phyloP scores from a whole-genome alignment of 78 protist species.

The Guillardia theta region DNA sequence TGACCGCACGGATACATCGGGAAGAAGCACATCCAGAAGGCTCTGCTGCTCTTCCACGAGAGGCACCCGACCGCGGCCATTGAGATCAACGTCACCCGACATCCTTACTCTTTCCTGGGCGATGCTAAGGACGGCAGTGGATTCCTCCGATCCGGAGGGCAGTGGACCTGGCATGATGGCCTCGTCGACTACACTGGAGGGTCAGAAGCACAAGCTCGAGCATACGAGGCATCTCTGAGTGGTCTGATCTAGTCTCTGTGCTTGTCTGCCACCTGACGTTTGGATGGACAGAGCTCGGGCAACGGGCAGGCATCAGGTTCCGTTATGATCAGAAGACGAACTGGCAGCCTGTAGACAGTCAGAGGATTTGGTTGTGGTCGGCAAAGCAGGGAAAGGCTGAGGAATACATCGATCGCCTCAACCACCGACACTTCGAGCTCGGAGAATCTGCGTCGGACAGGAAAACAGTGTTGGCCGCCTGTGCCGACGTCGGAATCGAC shows the following conservation, averaged over 20 bases:
- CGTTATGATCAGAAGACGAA: neutral
- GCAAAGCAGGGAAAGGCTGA: neutral
- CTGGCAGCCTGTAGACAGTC: slow-evolving; percentile 22
- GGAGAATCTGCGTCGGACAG: neutral
- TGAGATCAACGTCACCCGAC: neutral
- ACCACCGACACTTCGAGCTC: neutral
- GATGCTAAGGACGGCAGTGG: neutral
- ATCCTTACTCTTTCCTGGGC: slow-evolving; percentile 29
- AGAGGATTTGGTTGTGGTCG: neutral
- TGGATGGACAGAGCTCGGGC: neutral
- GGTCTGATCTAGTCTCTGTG: neutral
- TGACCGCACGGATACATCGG: slow-evolving; percentile 39
- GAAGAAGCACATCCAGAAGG: neutral
- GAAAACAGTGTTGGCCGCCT: neutral
- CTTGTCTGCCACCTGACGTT: neutral
- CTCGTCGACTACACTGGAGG: neutral
- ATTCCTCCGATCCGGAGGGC: neutral
- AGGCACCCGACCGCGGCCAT: neutral
- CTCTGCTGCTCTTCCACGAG: neutral
- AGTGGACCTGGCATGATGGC: neutral
- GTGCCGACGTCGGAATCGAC: neutral
- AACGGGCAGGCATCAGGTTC: slow-evolving; percentile 4
- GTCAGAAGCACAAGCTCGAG: neutral
- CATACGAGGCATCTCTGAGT: neutral
- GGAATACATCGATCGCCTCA: neutral